phyloP scores from a whole-genome alignment of 1,139 yeast species.

The Kurtzmaniella quercitrusa region DNA sequence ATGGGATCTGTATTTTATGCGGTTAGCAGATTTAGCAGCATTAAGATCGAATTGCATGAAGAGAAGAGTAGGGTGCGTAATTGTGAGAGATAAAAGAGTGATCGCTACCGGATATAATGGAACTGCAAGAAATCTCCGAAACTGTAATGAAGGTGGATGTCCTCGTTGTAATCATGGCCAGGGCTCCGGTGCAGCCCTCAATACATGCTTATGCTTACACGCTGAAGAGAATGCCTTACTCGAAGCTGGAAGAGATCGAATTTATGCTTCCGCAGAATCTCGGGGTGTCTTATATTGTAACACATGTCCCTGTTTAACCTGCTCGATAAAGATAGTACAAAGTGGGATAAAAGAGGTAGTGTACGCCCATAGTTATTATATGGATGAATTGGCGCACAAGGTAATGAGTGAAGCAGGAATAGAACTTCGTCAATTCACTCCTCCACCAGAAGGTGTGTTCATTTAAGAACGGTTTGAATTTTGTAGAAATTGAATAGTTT shows the following conservation, averaged over 20 bases:
- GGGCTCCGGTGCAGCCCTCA: conserved; percentile 58
- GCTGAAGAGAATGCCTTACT: conserved; percentile 96
- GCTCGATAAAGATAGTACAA: conserved; percentile 92
- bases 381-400: conserved; percentile 73
- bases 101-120: conserved; percentile 98
- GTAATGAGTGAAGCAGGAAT: conserved; percentile 77
- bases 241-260: conserved; percentile 90
- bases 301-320: conserved; percentile 95
- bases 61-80: conserved; percentile 92
- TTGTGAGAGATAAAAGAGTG: conserved; percentile 80
- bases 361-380: conserved; percentile 85
- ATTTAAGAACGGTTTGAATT: conserved; percentile 16
- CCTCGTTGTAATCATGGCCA: conserved; percentile 71
- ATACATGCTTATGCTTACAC: conserved; percentile 88
- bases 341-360: conserved; percentile 91
- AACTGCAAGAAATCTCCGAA: conserved; percentile 81
- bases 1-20: conserved; percentile 97
- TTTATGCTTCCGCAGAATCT: conserved; percentile 32
- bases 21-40: conserved; percentile 89
- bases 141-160: conserved; percentile 97
- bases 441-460: conserved; percentile 50
- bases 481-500: neutral
- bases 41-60: conserved; percentile 94
- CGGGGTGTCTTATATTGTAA: conserved; percentile 85
- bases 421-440: conserved; percentile 65